Percentiles rank a stretch among this genome's conserved stretches.
Conservation (phyloP, 306 rosid species). For the Amphicarpaea edgeworthii region DNA sequence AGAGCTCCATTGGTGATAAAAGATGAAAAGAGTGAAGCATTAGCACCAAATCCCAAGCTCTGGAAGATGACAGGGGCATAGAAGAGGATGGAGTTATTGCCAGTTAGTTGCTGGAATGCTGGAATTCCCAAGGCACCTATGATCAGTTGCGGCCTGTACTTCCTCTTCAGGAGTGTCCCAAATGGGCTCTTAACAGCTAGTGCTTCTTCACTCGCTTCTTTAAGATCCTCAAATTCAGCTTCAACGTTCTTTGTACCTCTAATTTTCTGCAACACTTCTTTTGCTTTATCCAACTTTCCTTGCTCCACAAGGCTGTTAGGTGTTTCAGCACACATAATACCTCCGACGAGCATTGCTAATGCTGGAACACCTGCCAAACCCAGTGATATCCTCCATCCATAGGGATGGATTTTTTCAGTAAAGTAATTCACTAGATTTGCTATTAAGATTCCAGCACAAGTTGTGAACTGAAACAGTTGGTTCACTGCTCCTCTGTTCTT, state of each 20-base stretch:
- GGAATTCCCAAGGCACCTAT: conserved; percentile 95
- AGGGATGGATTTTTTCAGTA: conserved; percentile 76
- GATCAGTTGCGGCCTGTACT: conserved; percentile 90
- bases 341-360: conserved; percentile 81
- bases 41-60: conserved; percentile 89
- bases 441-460: conserved; percentile 77
- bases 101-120: conserved; percentile 96
- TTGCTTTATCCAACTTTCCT: conserved; percentile 76
- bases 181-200: conserved; percentile 68
- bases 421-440: conserved; percentile 84
- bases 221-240: conserved; percentile 84
- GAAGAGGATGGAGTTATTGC: conserved; percentile 95
- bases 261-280: conserved; percentile 73
- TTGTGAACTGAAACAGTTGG: conserved; percentile 93
- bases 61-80: conserved; percentile 98
- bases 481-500: conserved; percentile 85
- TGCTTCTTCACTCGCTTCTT: conserved; percentile 87
- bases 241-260: conserved; percentile 90
- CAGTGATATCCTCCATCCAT: conserved; percentile 94
- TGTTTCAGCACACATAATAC: conserved; percentile 89
- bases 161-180: conserved; percentile 68
- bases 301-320: conserved; percentile 97
- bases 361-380: conserved; percentile 95
- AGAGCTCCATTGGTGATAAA: conserved; percentile 83
- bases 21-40: conserved; percentile 82